Evolutionary conservation across 371 early-diverging fungal genomes (phyloP), one percentile per base, ranked within the genome.

Genomic region (Blastocladiella emersonii): DNA sequence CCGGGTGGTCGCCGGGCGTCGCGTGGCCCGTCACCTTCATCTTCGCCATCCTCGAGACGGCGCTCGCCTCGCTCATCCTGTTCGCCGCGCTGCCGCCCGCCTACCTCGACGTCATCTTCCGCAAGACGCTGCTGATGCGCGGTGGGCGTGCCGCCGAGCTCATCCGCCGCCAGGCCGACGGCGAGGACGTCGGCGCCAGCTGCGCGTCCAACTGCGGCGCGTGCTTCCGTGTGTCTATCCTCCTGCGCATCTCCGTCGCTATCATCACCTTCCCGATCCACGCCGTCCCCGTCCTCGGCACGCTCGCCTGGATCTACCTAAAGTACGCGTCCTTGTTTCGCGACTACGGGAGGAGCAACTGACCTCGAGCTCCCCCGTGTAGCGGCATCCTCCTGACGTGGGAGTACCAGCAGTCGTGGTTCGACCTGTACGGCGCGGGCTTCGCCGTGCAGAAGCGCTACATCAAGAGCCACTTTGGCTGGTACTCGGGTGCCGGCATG

Each of bases 221-320:
- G 0, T 41, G 41, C 25, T 15, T 32, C 59, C 7, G 21, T 7
- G 37, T 37, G 17, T 59, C 59, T 8, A 59, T 59, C 19, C 37
- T 8, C 8, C 12, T 59, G 10, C 37, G 59, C 37, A 59, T 59
- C 15, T 2, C 6, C 36, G 27, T 59, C 12, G 59, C 41, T 1
- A 59, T 59, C 27, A 8, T 59, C 27, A 41, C 59, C 13, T 34
- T 59, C 36, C 59, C 59, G 37, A 37, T 59, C 27, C 59, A 59
- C 6, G 37, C 44, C 27, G 43, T 59, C 0, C 59, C 59, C 13
- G 17, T 59, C 0, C 27, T 59, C 21, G 59, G 59, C 1, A 59
- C 59, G 1, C 13, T 34, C 13, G 43, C 32, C 3, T 59, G 59
- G 59, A 12, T 43, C 15, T 34, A 21, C 15, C 37, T 59, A 7